These are phyloP conservation scores for Sporisorium exsertum DNA, from an alignment of 1,284 basidiomycete genomes.

Conservation along the genomic window DNA sequence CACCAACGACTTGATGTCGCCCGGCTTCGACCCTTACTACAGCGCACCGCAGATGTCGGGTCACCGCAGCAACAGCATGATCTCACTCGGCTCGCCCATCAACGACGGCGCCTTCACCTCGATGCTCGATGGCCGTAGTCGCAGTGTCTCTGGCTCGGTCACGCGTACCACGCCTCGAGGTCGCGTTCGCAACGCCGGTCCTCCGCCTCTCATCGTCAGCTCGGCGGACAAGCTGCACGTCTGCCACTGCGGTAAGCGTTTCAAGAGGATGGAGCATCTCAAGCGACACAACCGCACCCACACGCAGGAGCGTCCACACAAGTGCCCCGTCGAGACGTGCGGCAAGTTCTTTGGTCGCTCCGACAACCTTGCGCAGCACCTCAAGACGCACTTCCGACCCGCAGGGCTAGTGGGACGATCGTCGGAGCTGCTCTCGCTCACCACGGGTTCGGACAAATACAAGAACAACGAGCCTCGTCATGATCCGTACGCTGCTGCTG, in stretches of 20 bases:
- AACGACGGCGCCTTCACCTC: conserved; percentile 35
- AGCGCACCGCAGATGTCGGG: conserved; percentile 52
- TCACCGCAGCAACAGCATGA: conserved; percentile 60
- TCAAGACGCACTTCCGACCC: conserved; percentile 67
- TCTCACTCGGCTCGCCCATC: conserved; percentile 47
- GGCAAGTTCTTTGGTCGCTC: conserved; percentile 66
- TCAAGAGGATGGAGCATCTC: conserved; percentile 68
- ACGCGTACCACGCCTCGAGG: conserved; percentile 43
- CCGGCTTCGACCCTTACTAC: conserved; percentile 51
- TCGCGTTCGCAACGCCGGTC: conserved; percentile 43
- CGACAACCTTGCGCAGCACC: conserved; percentile 68
- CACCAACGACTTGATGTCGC: conserved; percentile 40
- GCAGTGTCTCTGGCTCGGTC: conserved; percentile 40
- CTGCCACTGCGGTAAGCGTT: conserved; percentile 67
- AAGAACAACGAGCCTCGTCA: conserved; percentile 52
- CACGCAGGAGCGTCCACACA: conserved; percentile 66
- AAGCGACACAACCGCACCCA: conserved; percentile 69
- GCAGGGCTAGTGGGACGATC: conserved; percentile 53
- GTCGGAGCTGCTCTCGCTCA: conserved; percentile 46
- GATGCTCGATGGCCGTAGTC: conserved; percentile 36
- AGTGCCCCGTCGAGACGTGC: conserved; percentile 66
- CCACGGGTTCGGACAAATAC: conserved; percentile 38
- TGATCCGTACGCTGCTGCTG: conserved; percentile 62
- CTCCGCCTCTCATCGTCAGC: conserved; percentile 67
- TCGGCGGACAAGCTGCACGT: conserved; percentile 67